phyloP scores from a whole-genome alignment of 345 rosid species.

The Cardamine occulta region DNA sequence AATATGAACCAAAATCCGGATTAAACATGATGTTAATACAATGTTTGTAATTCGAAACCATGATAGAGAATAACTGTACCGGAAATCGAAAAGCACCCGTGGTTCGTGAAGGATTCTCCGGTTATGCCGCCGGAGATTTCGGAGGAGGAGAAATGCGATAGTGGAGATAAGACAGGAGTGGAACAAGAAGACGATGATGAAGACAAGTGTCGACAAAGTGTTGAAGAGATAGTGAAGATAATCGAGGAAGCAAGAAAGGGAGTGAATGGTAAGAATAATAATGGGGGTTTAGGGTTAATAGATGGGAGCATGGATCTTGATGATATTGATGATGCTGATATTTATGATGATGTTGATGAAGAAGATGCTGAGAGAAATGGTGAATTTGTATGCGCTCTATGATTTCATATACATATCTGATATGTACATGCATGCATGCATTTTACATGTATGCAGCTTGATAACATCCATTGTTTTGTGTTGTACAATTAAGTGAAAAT shows the following conservation, averaged over 20 bases:
- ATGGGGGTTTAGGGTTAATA: slow-evolving; percentile 48
- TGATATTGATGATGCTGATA: slow-evolving; percentile 70
- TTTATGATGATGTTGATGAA: slow-evolving; percentile 58
- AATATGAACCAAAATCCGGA: background rate
- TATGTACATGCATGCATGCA: slow-evolving; percentile 5
- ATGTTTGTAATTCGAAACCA: background rate
- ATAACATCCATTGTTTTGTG: slow-evolving; percentile 17
- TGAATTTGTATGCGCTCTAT: slow-evolving; percentile 83
- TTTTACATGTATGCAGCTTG: background rate
- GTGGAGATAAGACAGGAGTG: slow-evolving; percentile 8
- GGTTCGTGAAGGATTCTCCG: slow-evolving; percentile 62
- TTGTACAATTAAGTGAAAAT: slow-evolving; percentile 10
- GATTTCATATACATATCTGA: slow-evolving; percentile 33
- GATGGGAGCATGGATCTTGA: slow-evolving; percentile 79
- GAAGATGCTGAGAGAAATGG: slow-evolving; percentile 64
- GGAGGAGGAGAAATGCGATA: slow-evolving; percentile 44
- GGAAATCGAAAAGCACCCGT: slow-evolving; percentile 67
- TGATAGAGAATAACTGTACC: slow-evolving; percentile 68
- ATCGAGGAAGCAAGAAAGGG: slow-evolving; percentile 75
- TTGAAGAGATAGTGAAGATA: slow-evolving; percentile 64
- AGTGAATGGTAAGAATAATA: slow-evolving; percentile 46
- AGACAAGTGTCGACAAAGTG: slow-evolving; percentile 56
- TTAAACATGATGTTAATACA: background rate
- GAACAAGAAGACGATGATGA: slow-evolving; percentile 35
- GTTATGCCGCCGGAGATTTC: slow-evolving; percentile 42